These are phyloP conservation scores for Xerocomus minutiporus DNA, from an alignment of 1,284 basidiomycete species.

Conservation along the genomic window DNA sequence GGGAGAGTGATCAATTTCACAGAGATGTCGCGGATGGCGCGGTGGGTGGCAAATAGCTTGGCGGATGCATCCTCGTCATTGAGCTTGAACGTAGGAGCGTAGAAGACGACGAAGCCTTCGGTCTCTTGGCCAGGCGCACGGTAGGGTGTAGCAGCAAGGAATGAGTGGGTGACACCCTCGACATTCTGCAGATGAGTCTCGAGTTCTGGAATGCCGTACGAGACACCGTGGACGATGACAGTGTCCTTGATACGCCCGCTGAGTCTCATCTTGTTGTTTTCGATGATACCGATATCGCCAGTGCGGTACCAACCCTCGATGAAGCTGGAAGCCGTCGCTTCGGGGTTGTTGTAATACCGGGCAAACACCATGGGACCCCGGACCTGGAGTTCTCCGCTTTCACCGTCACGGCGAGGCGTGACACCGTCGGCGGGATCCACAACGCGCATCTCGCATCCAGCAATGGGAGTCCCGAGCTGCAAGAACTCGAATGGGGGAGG, in stretches of 20 bases:
- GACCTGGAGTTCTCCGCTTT: slow-evolving; percentile 38
- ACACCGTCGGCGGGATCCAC: slow-evolving; percentile 31
- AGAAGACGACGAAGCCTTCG: slow-evolving; percentile 31
- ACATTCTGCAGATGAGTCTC: no score
- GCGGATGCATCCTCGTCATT: slow-evolving; percentile 16
- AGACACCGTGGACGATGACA: no score
- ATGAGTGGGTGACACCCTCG: no score
- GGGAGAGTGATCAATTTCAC: slow-evolving; percentile 25
- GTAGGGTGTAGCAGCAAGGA: slow-evolving; percentile 30
- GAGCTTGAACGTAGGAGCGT: slow-evolving; percentile 27
- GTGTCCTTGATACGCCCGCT: slow-evolving; percentile 13
- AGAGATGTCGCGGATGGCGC: slow-evolving; percentile 10
- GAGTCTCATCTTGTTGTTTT: slow-evolving; percentile 36
- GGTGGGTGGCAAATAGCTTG: slow-evolving; percentile 6
- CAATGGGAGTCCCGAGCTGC: slow-evolving; percentile 28
- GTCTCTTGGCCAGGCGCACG: slow-evolving; percentile 31
- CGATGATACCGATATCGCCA: slow-evolving; percentile 39
- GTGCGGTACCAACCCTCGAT: slow-evolving; percentile 44
- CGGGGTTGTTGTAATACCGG: slow-evolving; percentile 38
- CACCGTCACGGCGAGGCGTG: slow-evolving; percentile 22
- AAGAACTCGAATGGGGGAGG: slow-evolving; percentile 26
- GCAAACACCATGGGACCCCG: slow-evolving; percentile 38
- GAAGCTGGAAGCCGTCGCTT: slow-evolving; percentile 36
- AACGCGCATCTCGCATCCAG: slow-evolving; percentile 30
- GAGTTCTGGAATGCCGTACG: no score